phyloP scores from a whole-genome alignment of 2,329 filamentous ascomycete genomes.

The Botrytis cinerea region DNA sequence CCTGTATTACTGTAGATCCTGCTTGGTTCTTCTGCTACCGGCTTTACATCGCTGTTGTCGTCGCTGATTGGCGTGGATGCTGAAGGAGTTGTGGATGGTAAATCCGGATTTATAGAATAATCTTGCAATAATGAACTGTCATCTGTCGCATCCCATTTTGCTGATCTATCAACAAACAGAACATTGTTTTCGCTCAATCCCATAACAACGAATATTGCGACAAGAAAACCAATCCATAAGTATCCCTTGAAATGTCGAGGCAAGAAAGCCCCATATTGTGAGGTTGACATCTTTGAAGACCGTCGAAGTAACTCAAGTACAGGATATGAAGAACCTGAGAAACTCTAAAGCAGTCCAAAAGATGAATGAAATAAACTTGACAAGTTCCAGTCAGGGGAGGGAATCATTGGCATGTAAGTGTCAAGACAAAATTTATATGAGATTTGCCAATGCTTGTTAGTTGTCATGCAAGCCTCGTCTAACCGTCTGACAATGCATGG shows the following conservation, averaged over 20 bases:
- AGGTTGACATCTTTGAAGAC: constrained; percentile 14
- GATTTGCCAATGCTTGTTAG: not conserved
- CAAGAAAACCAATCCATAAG: constrained; percentile 29
- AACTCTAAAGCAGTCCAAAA: not conserved
- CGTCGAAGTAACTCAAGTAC: not conserved
- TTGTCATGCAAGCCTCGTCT: not conserved
- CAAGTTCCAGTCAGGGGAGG: not conserved
- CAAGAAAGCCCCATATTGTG: constrained; percentile 13
- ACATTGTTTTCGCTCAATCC: constrained; percentile 27
- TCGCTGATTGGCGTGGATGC: not conserved
- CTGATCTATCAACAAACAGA: constrained; percentile 14
- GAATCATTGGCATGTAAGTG: not conserved
- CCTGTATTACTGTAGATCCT: constrained; percentile 1
- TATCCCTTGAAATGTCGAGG: constrained; percentile 29
- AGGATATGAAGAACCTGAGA: not conserved
- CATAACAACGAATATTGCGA: constrained; percentile 27
- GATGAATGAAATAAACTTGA: not conserved
- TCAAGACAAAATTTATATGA: not conserved
- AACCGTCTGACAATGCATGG: not conserved
- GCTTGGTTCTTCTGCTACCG: constrained; percentile 7
- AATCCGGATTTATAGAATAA: not conserved
- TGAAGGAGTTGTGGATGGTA: not conserved
- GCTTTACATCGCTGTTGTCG: not conserved
- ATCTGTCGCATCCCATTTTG: not conserved
- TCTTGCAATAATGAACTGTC: not conserved